Percentiles rank a stretch among this genome's conserved stretches.
Evolutionary conservation across 1,284 basidiomycete species (phyloP).

Genomic region (Moesziomyces antarcticus): DNA sequence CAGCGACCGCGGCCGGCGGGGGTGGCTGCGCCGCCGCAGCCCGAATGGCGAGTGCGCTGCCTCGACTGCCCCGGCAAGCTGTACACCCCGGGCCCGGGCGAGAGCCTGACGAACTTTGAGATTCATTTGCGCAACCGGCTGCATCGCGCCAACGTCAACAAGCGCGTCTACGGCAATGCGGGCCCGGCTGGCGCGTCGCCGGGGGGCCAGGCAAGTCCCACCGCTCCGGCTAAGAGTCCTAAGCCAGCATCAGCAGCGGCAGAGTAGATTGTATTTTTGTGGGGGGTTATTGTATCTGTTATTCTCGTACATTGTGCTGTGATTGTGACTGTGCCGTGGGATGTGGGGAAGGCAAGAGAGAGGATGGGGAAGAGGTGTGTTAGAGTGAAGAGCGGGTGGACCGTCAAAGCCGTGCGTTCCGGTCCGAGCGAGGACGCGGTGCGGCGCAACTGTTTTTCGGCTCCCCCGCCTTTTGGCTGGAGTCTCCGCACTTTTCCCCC

Average conservation of each 20-base stretch:
- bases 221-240: conserved; percentile 17
- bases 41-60: conserved; percentile 92
- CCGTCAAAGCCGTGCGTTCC: conserved; percentile 22
- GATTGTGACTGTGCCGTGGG: too few relatives aligned
- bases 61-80: conserved; percentile 93
- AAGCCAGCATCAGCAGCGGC: background rate
- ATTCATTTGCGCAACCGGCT: conserved; percentile 85
- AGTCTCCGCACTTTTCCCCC: too few relatives aligned
- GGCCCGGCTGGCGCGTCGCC: conserved; percentile 13
- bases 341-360: too few relatives aligned
- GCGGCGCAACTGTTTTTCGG: too few relatives aligned
- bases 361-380: too few relatives aligned
- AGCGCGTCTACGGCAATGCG: conserved; percentile 41
- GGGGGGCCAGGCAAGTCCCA: background rate
- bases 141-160: conserved; percentile 72
- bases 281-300: too few relatives aligned
- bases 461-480: too few relatives aligned
- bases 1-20: conserved; percentile 43
- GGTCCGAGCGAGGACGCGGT: conserved; percentile 3
- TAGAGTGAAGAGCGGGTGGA: background rate
- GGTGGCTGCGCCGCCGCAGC: conserved; percentile 32
- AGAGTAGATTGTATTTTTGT: too few relatives aligned
- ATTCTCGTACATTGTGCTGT: too few relatives aligned
- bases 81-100: conserved; percentile 91
- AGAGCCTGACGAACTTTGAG: conserved; percentile 89